phyloP scores from a whole-genome alignment of 345 rosid genomes.

The Cardiospermum halicacabum region DNA sequence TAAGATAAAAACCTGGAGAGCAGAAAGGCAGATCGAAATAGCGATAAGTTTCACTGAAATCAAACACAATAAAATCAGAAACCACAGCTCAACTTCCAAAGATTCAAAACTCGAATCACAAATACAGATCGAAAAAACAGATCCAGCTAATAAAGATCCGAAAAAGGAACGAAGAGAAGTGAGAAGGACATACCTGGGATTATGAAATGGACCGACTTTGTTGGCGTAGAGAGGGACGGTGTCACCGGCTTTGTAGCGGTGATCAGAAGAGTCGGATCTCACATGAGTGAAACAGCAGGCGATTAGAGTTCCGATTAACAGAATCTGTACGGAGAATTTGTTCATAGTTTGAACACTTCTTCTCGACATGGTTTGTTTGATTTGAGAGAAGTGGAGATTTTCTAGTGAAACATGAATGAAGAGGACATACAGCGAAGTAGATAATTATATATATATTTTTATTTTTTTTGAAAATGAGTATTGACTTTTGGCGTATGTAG shows the following conservation, averaged over 20 bases:
- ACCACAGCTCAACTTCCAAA: neutral
- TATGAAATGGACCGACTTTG: conserved; percentile 81
- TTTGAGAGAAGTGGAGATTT: neutral
- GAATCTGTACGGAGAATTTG: conserved; percentile 19
- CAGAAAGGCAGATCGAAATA: conserved; percentile 85
- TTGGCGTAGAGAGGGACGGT: conserved; percentile 72
- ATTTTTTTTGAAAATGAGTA: neutral
- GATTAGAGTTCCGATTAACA: conserved; percentile 36
- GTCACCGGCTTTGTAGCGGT: conserved; percentile 66
- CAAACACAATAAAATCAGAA: conserved; percentile 20
- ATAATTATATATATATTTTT: neutral
- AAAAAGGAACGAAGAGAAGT: neutral
- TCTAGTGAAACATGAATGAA: neutral
- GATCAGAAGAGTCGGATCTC: conserved; percentile 63
- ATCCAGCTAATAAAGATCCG: neutral
- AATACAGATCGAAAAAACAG: conserved; percentile 12
- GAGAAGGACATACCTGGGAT: conserved; percentile 76
- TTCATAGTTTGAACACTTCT: conserved; percentile 17
- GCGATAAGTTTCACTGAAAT: conserved; percentile 76
- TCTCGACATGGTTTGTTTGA: no score
- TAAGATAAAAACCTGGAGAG: conserved; percentile 42
- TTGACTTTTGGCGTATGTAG: no score
- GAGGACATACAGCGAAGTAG: neutral
- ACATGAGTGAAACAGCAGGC: conserved; percentile 27
- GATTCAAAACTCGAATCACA: neutral